Conservation (phyloP, 164 flowering plant species). For the Buxus sempervirens region DNA sequence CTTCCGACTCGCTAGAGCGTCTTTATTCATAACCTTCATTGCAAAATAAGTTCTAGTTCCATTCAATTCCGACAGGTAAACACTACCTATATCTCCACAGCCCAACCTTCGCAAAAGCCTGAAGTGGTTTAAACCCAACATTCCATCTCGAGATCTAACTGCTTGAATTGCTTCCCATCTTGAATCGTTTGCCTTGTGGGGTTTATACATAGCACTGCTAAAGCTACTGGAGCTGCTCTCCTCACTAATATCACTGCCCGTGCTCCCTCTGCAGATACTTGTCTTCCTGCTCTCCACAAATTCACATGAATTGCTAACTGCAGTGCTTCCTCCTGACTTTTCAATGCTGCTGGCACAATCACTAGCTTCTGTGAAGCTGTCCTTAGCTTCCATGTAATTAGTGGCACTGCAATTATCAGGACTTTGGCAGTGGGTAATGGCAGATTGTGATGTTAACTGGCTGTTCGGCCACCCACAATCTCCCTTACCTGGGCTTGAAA, state of each 20-base stretch:
- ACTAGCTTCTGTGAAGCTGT: constrained; percentile 61
- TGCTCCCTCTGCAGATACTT: constrained; percentile 62
- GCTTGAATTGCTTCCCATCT: constrained; percentile 83
- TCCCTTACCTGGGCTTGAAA: constrained; percentile 17
- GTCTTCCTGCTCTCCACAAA: constrained; percentile 53
- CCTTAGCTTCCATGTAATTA: constrained; percentile 54
- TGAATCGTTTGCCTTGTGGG: constrained; percentile 70
- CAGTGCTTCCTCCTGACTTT: constrained; percentile 46
- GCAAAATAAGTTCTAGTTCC: constrained; percentile 64
- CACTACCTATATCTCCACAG: constrained; percentile 84
- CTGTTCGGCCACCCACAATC: constrained; percentile 12
- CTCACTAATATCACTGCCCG: constrained; percentile 76
- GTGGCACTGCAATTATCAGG: constrained; percentile 43
- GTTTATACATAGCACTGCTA: constrained; percentile 56
- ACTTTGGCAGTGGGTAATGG: constrained; percentile 32
- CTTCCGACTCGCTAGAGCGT: constrained; percentile 56
- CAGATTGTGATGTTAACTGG: constrained; percentile 25
- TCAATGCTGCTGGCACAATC: constrained; percentile 43
- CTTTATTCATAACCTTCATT: constrained; percentile 89
- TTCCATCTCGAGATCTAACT: constrained; percentile 51
- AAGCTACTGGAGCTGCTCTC: constrained; percentile 76
- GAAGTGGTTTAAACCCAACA: constrained; percentile 57
- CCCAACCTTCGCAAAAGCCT: constrained; percentile 62
- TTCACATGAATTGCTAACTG: constrained; percentile 43
- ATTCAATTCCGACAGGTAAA: constrained; percentile 64